phyloP scores from a whole-genome alignment of 2,329 filamentous ascomycete genomes.

The Amphichorda felina region DNA sequence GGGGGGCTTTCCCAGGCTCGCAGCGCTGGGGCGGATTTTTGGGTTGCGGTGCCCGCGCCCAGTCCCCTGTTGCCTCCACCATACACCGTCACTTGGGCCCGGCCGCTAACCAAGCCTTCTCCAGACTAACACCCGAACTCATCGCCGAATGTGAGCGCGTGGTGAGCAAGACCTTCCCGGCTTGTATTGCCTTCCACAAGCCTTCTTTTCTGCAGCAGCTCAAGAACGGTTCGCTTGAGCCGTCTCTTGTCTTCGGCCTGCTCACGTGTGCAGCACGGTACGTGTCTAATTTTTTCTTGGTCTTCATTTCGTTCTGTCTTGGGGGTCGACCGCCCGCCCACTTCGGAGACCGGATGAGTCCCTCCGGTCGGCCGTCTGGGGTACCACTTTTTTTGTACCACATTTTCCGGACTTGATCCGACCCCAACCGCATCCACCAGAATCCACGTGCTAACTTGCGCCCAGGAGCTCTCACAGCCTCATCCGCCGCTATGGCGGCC shows the following conservation, averaged over 20 bases:
- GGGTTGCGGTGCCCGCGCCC: no score
- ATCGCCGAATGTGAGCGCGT: constrained; percentile 48
- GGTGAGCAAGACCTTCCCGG: constrained; percentile 47
- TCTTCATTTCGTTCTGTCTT: no score
- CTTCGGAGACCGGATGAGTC: neutral
- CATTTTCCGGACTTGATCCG: neutral
- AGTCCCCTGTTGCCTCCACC: no score
- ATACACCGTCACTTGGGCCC: no score
- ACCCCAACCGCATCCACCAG: neutral
- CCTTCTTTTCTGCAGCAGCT: constrained; percentile 49
- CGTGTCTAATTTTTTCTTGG: constrained; percentile 14
- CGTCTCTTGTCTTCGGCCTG: constrained; percentile 45
- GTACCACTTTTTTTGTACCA: neutral
- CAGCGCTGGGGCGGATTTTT: no score
- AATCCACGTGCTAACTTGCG: constrained; percentile 5
- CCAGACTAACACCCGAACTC: constrained; percentile 42
- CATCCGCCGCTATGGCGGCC: constrained; percentile 46
- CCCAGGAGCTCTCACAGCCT: constrained; percentile 41
- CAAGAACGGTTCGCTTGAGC: constrained; percentile 42
- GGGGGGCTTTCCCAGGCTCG: no score
- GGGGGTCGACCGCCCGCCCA: neutral
- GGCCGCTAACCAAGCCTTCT: constrained; percentile 1
- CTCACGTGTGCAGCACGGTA: constrained; percentile 47
- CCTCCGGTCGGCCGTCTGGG: neutral
- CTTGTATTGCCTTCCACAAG: constrained; percentile 52